A percentile compares a stretch with the other conserved stretches of the same genome.
Conservation (phyloP, 23 red algal genomes). For the Agarophyton chilense region DNA sequence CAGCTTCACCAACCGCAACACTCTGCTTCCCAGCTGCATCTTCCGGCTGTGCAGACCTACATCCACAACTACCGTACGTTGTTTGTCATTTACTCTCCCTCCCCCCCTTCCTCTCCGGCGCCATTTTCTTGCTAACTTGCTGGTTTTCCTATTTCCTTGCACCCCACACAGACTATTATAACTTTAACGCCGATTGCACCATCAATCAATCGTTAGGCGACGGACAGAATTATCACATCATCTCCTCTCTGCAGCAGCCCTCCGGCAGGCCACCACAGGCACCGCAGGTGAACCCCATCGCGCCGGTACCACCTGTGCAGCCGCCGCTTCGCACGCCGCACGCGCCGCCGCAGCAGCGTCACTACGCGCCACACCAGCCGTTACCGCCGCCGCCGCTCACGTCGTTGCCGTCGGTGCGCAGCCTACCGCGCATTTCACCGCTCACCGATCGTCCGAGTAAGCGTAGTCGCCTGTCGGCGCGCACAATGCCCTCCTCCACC, state of each 20-base stretch:
- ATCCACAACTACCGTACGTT: slow-evolving; percentile 19
- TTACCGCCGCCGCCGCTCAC: slow-evolving; percentile 2
- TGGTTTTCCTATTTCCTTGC: background rate
- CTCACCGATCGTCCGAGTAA: slow-evolving; percentile 5
- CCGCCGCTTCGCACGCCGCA: background rate
- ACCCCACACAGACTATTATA: background rate
- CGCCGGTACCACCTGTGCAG: background rate
- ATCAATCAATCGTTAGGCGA: slow-evolving; percentile 25
- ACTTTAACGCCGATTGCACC: slow-evolving; percentile 13
- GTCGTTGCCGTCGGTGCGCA: background rate
- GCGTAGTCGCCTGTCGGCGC: slow-evolving; percentile 16
- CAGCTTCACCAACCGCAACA: background rate
- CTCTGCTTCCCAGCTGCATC: slow-evolving; percentile 1
- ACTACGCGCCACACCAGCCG: slow-evolving; percentile 16
- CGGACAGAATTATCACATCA: background rate
- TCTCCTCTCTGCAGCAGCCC: background rate
- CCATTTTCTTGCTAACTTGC: background rate
- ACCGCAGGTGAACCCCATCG: background rate
- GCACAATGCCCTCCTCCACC: slow-evolving; percentile 2
- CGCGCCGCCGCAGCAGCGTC: background rate
- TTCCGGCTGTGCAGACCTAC: slow-evolving; percentile 13
- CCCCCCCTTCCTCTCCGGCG: too few relatives aligned
- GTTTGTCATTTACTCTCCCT: background rate
- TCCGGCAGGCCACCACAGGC: background rate
- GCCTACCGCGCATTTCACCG: background rate